A percentile compares a stretch with the other conserved stretches of the same genome.
These are phyloP conservation scores for Daldinia grandis DNA, from an alignment of 495 filamentous ascomycete species.

Conservation along the genomic window DNA sequence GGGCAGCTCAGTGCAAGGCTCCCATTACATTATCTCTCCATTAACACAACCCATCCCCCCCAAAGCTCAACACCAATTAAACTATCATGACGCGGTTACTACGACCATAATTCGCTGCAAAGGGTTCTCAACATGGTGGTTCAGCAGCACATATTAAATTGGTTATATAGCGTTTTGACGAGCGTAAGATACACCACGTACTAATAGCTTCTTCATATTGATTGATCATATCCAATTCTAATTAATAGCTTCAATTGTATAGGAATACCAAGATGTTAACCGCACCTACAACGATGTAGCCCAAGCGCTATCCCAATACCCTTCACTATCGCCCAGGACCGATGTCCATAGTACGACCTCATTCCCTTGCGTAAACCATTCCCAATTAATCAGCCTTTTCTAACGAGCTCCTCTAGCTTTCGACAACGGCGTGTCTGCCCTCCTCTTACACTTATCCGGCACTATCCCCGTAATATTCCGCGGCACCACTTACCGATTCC, in stretches of 20 bases:
- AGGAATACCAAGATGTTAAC: conserved; percentile 95
- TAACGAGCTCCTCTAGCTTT: conserved; percentile 66
- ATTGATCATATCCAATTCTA: neutral
- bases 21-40: neutral
- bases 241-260: conserved; percentile 22
- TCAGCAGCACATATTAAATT: conserved; percentile 87
- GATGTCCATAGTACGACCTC: conserved; percentile 87
- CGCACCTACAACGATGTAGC: conserved; percentile 93
- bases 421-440: conserved; percentile 85
- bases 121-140: conserved; percentile 70
- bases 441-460: conserved; percentile 86
- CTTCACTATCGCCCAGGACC: conserved; percentile 86
- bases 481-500: conserved; percentile 89
- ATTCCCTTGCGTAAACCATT: neutral
- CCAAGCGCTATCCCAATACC: conserved; percentile 79
- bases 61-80: conserved; percentile 6
- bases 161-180: conserved; percentile 90
- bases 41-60: neutral
- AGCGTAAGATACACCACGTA: conserved; percentile 63
- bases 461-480: conserved; percentile 89
- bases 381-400: conserved; percentile 2
- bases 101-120: conserved; percentile 23
- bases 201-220: neutral
- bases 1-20: conserved; percentile 23
- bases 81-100: conserved; percentile 31